Evolutionary conservation across 2,329 filamentous ascomycete species (phyloP).

Genomic region (Sporothrix euskadiensis): DNA sequence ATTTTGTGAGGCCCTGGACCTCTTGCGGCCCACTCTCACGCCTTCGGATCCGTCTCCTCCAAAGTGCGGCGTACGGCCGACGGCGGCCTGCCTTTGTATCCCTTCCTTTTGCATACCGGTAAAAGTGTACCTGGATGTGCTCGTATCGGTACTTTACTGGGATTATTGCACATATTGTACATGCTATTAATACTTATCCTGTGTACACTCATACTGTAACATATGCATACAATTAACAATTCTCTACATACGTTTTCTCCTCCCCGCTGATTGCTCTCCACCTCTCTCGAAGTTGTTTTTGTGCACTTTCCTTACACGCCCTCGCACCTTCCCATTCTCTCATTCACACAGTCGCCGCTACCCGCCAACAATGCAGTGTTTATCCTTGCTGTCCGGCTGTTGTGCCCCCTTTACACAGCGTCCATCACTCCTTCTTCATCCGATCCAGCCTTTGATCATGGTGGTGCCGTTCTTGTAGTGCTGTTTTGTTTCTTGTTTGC

Average conservation of each 20-base stretch:
- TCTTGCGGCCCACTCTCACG: neutral
- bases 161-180: neutral
- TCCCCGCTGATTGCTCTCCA: neutral
- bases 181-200: neutral
- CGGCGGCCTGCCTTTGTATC: neutral
- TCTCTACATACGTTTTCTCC: neutral
- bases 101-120: neutral
- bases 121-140: neutral
- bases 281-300: neutral
- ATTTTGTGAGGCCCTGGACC: neutral
- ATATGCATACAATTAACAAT: neutral
- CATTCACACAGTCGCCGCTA: neutral
- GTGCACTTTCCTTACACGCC: neutral
- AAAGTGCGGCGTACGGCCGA: slow-evolving; percentile 13
- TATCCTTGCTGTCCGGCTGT: slow-evolving; percentile 6
- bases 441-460: neutral
- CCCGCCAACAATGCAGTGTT: neutral
- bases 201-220: slow-evolving; percentile 4
- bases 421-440: slow-evolving; percentile 8
- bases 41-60: neutral
- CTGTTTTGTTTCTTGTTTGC: neutral
- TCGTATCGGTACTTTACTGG: neutral
- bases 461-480: neutral
- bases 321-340: neutral
- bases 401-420: slow-evolving; percentile 10